A percentile compares a stretch with the other conserved stretches of the same genome.
Evolutionary conservation across 257 asterid genomes (phyloP).

Genomic region (Solanum bukasovii): DNA sequence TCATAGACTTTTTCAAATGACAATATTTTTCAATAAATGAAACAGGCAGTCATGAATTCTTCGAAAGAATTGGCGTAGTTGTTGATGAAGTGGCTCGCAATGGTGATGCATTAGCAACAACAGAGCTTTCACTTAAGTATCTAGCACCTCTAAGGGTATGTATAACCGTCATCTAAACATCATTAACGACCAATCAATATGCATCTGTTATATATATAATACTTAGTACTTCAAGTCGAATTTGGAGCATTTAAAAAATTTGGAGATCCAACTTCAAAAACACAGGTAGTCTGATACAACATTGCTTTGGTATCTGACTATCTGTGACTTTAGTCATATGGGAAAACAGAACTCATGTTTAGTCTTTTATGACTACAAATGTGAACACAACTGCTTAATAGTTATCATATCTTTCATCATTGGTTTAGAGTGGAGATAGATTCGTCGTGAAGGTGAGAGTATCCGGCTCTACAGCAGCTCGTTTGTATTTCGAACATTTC

Average conservation of each 20-base stretch:
- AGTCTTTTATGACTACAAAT: neutral
- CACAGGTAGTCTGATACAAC: no score
- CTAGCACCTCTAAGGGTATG: conserved; percentile 79
- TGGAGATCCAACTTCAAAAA: no score
- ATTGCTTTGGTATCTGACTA: no score
- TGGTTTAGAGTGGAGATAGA: conserved; percentile 73
- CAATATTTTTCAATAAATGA: neutral
- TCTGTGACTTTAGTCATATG: neutral
- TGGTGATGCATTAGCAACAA: conserved; percentile 66
- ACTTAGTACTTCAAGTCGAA: no score
- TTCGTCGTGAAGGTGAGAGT: conserved; percentile 66
- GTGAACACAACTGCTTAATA: neutral
- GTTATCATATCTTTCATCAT: neutral
- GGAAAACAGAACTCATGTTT: neutral
- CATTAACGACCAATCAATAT: neutral
- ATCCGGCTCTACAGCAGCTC: conserved; percentile 50
- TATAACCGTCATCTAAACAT: conserved; percentile 5
- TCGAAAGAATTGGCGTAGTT: conserved; percentile 50
- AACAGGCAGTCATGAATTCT: conserved; percentile 84
- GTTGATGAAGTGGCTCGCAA: conserved; percentile 61
- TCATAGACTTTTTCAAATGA: neutral
- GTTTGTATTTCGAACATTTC: conserved; percentile 64
- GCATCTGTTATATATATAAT: no score
- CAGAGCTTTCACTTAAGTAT: conserved; percentile 72
- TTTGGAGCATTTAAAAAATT: no score